phyloP scores from a whole-genome alignment of 139 green algal genomes.

The Coelastrella sp. region DNA sequence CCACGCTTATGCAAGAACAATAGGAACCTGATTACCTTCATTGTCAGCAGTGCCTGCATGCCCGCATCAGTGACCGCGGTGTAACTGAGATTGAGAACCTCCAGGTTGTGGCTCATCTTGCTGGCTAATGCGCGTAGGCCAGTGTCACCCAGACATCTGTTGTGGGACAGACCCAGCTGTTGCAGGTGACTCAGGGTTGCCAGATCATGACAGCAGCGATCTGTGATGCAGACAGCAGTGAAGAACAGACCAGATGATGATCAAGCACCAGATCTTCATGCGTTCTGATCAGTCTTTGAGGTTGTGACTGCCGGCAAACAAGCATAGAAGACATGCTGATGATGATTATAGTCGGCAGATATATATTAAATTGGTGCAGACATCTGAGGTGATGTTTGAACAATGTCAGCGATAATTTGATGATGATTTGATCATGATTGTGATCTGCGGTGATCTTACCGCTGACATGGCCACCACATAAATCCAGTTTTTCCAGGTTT shows the following conservation, averaged over 20 bases:
- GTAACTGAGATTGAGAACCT: slow-evolving; percentile 37
- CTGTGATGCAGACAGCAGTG: slow-evolving; percentile 11
- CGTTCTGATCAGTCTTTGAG: background rate
- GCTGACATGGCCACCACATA: slow-evolving; percentile 7
- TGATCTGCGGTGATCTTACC: background rate
- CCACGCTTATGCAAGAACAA: background rate
- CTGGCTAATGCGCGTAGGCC: background rate
- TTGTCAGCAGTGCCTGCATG: background rate
- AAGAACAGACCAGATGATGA: background rate
- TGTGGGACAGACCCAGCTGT: slow-evolving; percentile 37
- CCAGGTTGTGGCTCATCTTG: background rate
- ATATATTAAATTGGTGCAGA: too few relatives aligned
- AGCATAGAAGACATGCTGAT: too few relatives aligned
- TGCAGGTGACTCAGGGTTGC: slow-evolving; percentile 5
- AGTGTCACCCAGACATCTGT: slow-evolving; percentile 14
- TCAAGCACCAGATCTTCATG: background rate
- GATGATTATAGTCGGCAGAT: too few relatives aligned
- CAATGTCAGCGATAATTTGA: too few relatives aligned
- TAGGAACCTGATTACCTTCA: slow-evolving; percentile 5
- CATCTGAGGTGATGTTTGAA: too few relatives aligned
- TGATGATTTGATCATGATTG: background rate
- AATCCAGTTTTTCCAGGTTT: slow-evolving; percentile 1
- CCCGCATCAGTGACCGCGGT: slow-evolving; percentile 10
- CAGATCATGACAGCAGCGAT: slow-evolving; percentile 14
- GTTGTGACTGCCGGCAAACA: too few relatives aligned